phyloP scores from a whole-genome alignment of 306 rosid species.

The Citrullus colocynthis region DNA sequence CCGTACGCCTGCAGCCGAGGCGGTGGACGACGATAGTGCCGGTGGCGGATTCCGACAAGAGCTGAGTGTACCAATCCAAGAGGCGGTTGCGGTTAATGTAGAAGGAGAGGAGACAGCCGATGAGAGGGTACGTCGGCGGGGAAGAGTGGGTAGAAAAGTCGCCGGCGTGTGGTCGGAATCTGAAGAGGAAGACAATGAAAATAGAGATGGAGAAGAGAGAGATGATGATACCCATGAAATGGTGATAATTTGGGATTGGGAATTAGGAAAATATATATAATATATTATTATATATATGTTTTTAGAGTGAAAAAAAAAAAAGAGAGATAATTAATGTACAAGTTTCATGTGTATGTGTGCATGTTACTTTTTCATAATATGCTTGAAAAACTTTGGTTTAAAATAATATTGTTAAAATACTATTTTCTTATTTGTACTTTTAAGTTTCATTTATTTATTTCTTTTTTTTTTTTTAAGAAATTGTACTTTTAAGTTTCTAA shows the following conservation, averaged over 20 bases:
- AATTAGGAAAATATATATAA: background rate
- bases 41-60: constrained; percentile 42
- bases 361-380: no score
- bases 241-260: background rate
- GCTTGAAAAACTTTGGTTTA: no score
- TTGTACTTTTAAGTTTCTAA: no score
- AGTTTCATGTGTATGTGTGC: no score
- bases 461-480: no score
- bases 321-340: no score
- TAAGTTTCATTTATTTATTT: no score
- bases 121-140: constrained; percentile 51
- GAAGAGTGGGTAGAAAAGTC: constrained; percentile 8
- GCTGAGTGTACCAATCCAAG: constrained; percentile 65
- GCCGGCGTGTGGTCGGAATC: constrained; percentile 15
- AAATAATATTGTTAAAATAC: no score
- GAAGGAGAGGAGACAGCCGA: constrained; percentile 65
- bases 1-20: constrained; percentile 47
- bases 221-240: constrained; percentile 5
- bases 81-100: constrained; percentile 47
- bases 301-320: no score
- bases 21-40: constrained; percentile 50
- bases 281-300: no score
- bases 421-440: no score
- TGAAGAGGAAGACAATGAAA: constrained; percentile 18
- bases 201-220: constrained; percentile 6